Evolutionary conservation across 2,329 filamentous ascomycete genomes (phyloP).

Genomic region (Epichloe sp.): DNA sequence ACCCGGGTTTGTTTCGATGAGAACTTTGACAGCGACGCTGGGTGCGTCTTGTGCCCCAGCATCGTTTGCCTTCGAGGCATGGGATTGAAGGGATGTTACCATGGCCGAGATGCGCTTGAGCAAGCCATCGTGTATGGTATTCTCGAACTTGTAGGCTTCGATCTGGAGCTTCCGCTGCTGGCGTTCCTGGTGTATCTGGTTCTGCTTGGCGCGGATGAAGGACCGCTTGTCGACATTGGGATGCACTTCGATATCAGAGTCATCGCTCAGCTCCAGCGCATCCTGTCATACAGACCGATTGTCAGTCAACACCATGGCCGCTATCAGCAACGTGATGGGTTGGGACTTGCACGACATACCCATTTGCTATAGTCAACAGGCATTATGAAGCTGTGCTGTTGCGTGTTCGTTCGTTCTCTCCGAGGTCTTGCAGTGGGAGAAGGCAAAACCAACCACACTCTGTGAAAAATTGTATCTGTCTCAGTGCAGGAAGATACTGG

Average conservation of each 20-base stretch:
- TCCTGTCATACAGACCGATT: conserved; percentile 39
- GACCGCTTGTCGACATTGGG: conserved; percentile 97
- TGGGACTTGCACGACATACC: conserved; percentile 28
- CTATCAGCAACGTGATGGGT: not conserved
- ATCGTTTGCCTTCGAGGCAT: conserved; percentile 46
- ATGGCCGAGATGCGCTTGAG: conserved; percentile 72
- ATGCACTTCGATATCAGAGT: conserved; percentile 96
- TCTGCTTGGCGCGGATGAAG: conserved; percentile 96
- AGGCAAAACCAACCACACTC: too few species aligned
- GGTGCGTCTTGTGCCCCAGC: conserved; percentile 49
- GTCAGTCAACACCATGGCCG: not conserved
- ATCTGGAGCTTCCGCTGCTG: conserved; percentile 79
- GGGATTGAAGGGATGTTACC: conserved; percentile 59
- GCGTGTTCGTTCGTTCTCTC: not conserved
- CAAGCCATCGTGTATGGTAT: conserved; percentile 83
- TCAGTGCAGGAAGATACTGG: not conserved
- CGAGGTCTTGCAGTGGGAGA: too few species aligned
- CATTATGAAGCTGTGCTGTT: conserved; percentile 20
- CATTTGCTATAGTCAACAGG: conserved; percentile 55
- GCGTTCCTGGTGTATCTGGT: conserved; percentile 88
- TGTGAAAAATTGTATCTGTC: not conserved
- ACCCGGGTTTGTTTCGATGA: conserved; percentile 69
- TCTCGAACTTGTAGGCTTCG: conserved; percentile 82
- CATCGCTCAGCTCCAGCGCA: conserved; percentile 89
- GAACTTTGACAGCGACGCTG: conserved; percentile 75